Base-by-base conservation (phyloP, 1,284 basidiomycete species). In the Pseudozyma sp. region DNA sequence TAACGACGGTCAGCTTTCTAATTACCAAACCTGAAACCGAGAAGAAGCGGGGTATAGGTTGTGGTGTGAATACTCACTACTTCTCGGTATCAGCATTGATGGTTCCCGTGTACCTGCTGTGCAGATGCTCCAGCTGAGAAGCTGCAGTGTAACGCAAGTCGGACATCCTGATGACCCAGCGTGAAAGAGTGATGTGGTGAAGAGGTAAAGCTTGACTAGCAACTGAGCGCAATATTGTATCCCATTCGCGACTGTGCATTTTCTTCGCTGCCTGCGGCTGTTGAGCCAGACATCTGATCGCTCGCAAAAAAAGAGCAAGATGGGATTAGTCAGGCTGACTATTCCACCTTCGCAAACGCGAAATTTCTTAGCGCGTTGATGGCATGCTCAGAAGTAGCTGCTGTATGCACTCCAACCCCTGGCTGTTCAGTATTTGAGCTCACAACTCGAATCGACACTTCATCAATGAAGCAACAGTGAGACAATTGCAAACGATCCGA, bases 61-160 rank as follows among this genome's bases (percentile, higher is more conserved):
- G 40, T 16, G 40, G 13, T 25, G 31, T 10, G n/a, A 14, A 47
- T 13, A 81, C 82, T 68, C 64, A 83, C 82, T 83, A 72, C 55
- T 79, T 78, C 36, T 81, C 81, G 21, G 75, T 82, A 54, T 84
- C 83, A 36, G 83, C 79, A 52, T 84, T 76, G 66, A 84, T 83
- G 55, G 93, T 97, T 64, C 95, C 96, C 19, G 94, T 95, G 86
- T 99, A 98, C 62, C 95, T 90, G 79, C 95, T 93, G 86, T 98
- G 95, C 70, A 98, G 77, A 50, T 83, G 81, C 70, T 83, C 81
- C 36, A 83, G 71, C 63, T 83, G 81, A n/a, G 77, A 66, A 48
- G 68, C 68, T 45, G 72, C 72, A 19, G 72, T 76, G 47, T 76
- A 76, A 19, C 58, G 56, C 16, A 76, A 54, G 47, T 76, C 72